Evolutionary conservation across 768 basidiomycete species (phyloP).

Genomic region (Boletus tomentosulus): DNA sequence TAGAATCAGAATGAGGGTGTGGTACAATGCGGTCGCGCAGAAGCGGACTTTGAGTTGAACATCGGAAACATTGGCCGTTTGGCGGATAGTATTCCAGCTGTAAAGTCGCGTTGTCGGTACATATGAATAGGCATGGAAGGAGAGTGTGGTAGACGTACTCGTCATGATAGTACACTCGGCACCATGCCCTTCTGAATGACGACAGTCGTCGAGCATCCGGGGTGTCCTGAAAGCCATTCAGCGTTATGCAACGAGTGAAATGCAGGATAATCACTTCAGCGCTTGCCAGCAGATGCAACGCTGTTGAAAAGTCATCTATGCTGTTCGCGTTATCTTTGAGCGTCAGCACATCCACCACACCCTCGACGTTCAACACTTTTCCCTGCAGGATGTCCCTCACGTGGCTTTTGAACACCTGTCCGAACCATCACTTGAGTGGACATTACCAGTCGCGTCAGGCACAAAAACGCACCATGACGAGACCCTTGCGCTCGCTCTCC

Average conservation of each 20-base stretch:
- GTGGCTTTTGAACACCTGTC: constrained; percentile 66
- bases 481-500: constrained; percentile 45
- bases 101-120: background rate
- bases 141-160: constrained; percentile 53
- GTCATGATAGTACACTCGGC: constrained; percentile 83
- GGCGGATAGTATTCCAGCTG: constrained; percentile 77
- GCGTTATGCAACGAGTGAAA: background rate
- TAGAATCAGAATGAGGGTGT: constrained; percentile 52
- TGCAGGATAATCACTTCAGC: constrained; percentile 38
- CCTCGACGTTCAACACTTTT: constrained; percentile 70
- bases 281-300: constrained; percentile 60
- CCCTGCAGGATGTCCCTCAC: constrained; percentile 71
- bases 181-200: constrained; percentile 77
- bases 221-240: constrained; percentile 45
- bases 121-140: background rate
- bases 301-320: constrained; percentile 63
- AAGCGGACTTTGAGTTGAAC: constrained; percentile 70
- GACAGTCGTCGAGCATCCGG: constrained; percentile 67
- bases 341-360: constrained; percentile 77
- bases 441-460: background rate
- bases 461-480: constrained; percentile 34
- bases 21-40: constrained; percentile 68
- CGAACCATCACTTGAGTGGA: background rate
- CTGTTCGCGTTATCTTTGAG: constrained; percentile 71
- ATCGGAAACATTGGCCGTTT: constrained; percentile 74